Base-by-base conservation (phyloP, 371 early-diverging fungal genomes). In the Mortierella sp. region DNA sequence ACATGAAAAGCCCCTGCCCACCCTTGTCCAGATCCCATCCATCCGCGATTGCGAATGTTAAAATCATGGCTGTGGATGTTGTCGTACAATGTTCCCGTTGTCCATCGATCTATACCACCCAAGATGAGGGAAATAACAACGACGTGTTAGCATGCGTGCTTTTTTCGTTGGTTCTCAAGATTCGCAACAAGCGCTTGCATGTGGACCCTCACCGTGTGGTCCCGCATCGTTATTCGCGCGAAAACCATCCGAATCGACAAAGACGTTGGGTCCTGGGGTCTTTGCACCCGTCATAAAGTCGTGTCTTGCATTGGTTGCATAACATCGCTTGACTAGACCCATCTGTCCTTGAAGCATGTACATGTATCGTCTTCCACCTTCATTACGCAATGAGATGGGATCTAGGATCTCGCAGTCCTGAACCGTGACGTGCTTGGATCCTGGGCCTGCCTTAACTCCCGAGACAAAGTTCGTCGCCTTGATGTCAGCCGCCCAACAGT, bases 1-100 rank as follows among this genome's bases (percentile, higher is more conserved):
- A 68, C 76, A 3, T 74, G 68, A 22, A 74, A 74, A 17, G 64
- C 76, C 1, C 68, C 76, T 27, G 76, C 14, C 76, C 76, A 74
- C 0, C 76, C 76, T 21, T 74, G 76, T 5, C 77, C 77, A 14
- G 65, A 49, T 0, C 77, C 69, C 57, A 76, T 54, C 69, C 65
- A 76, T 0, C 66, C 65, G 2, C 76, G 76, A n/a, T 67, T 68
- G 0, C 64, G 68, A 14, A 74, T 51, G 19, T 76, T 68, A 24
- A 76, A 25, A 13, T 31, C 27, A 10, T 41, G 19, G 54, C 58
- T 57, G 28, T 54, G 58, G 39, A 73, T 37, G 41, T 74, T 68
- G 51, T 74, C 68, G 21, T 68, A 64, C 14, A 68, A 49, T 10
- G 61, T 60, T 34, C 66, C 69, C 21, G 62, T 65, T 1, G 65